Conservation (phyloP, 805 yeast species). For the Candida manassasensis region DNA sequence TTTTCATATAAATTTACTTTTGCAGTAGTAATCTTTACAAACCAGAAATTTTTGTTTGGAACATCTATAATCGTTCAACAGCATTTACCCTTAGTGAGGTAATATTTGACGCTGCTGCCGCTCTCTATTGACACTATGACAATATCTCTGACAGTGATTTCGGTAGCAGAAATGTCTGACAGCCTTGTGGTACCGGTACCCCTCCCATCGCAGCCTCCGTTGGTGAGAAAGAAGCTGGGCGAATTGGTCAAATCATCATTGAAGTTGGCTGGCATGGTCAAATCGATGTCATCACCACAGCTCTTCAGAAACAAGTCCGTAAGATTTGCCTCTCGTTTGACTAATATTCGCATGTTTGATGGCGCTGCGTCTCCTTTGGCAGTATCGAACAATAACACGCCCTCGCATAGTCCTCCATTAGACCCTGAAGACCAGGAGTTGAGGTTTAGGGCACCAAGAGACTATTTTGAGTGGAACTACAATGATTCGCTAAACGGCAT, state of each 20-base stretch:
- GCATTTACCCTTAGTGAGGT: too few relatives aligned
- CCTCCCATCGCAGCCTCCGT: slow-evolving; percentile 13
- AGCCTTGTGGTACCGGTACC: not conserved
- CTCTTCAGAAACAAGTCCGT: slow-evolving; percentile 44
- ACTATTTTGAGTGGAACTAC: slow-evolving; percentile 24
- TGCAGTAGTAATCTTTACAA: too few relatives aligned
- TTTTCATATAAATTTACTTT: slow-evolving; percentile 1
- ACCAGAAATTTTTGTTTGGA: too few relatives aligned
- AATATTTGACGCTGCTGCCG: too few relatives aligned
- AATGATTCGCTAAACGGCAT: slow-evolving; percentile 18
- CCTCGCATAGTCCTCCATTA: slow-evolving; percentile 31
- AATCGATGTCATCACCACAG: slow-evolving; percentile 24
- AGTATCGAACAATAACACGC: slow-evolving; percentile 55
- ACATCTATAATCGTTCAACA: too few relatives aligned
- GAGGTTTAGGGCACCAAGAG: slow-evolving; percentile 8
- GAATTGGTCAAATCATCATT: slow-evolving; percentile 77
- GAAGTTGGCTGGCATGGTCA: slow-evolving; percentile 37
- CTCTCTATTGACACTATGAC: too few relatives aligned
- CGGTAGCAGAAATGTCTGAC: too few relatives aligned
- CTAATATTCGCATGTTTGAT: slow-evolving; percentile 61
- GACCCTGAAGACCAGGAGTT: slow-evolving; percentile 8
- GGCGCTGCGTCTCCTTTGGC: slow-evolving; percentile 57
- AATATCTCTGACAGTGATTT: too few relatives aligned
- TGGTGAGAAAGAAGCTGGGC: slow-evolving; percentile 80
- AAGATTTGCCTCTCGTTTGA: slow-evolving; percentile 57